phyloP scores from a whole-genome alignment of 495 filamentous ascomycete genomes.

The Neurospora intermedia region DNA sequence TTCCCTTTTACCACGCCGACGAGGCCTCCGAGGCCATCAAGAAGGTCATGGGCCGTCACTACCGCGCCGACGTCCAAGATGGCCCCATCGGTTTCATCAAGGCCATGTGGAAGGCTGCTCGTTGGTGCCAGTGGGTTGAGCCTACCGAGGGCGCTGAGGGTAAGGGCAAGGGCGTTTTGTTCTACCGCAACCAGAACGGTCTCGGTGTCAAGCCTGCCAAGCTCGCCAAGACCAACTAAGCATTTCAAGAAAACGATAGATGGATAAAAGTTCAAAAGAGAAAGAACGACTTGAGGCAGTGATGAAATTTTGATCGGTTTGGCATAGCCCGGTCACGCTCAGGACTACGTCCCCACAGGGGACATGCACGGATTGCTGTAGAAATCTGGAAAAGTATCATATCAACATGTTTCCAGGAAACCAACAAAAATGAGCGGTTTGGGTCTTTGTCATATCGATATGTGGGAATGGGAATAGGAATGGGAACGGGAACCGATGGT shows the following conservation, averaged over 20 bases:
- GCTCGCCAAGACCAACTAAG: conserved; percentile 8
- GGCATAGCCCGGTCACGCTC: not conserved
- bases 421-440: not conserved
- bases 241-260: not conserved
- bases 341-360: not conserved
- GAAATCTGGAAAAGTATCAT: not conserved
- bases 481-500: not conserved
- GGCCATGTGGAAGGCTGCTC: conserved; percentile 52
- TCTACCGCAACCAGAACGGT: conserved; percentile 72
- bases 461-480: not conserved
- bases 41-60: conserved; percentile 71
- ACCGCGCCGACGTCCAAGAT: conserved; percentile 53
- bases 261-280: not conserved
- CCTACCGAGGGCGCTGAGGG: conserved; percentile 54
- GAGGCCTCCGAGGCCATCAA: conserved; percentile 79
- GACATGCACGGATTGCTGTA: not conserved
- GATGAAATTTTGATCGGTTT: not conserved
- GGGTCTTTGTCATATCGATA: not conserved
- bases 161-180: conserved; percentile 51
- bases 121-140: conserved; percentile 69
- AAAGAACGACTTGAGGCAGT: not conserved
- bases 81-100: conserved; percentile 55
- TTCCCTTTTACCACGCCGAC: conserved; percentile 86
- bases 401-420: not conserved
- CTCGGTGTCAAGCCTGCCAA: conserved; percentile 49